Base-by-base conservation (phyloP, 2,329 filamentous ascomycete species). In the Aspergillus latus region DNA sequence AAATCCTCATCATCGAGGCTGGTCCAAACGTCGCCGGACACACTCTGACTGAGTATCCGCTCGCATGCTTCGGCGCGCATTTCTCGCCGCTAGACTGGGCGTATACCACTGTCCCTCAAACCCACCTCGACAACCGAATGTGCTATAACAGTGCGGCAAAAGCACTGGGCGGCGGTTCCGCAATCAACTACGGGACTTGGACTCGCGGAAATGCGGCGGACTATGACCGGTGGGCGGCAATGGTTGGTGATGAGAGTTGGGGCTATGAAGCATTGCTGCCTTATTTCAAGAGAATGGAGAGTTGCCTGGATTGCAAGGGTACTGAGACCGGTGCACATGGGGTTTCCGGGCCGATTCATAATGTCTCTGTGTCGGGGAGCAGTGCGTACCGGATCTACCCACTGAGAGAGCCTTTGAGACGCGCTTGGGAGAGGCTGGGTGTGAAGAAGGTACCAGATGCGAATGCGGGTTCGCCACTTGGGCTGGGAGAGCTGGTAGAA, bases 211-310 rank as follows among this genome's bases (percentile, higher is more conserved):
- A 73, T 32, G 66, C 68, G 2, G 62, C 66, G 5, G 79, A 81
- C 59, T 82, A 77, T 58, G 72, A 82, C 21, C 68, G 73, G 44
- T 82, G 79, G 80, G 76, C 72, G 1, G 62, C 70, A 32, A 61
- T 71, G 2, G 68, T 74, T 0, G 71, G 67, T 2, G 78, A 82
- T 52, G 47, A 72, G 1, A 65, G 70, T 2, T 84, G 80, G 72
- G 74, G 72, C 57, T 80, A 78, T 54, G 66, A 78, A 3, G 72
- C 72, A 8, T 71, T 82, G 30, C 68, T 78, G 13, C 76, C 77
- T 1, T 84, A 78, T 65, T 74, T 80, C 53, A 67, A 68, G 37
- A 78, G 75, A 56, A 61, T 70, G 0, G 78, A 80, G 57, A 57
- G 55, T 6, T 63, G 63, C 11, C 69, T 70, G 11, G 62, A 64